Evolutionary conservation across 2,329 filamentous ascomycete species (phyloP).

Genomic region (Ustulina deusta): DNA sequence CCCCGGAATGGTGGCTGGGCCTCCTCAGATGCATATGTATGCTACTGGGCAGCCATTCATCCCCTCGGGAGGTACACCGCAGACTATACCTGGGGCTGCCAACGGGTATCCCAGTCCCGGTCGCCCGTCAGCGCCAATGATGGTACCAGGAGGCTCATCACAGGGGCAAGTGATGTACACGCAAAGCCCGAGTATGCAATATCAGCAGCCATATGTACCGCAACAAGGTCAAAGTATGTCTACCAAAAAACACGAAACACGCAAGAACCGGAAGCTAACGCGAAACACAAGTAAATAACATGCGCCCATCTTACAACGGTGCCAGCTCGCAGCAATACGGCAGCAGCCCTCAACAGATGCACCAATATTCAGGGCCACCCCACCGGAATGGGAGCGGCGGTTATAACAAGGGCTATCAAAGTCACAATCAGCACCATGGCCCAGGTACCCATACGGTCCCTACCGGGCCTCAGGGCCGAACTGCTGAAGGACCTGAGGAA

Average conservation of each 20-base stretch:
- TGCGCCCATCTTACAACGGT: conserved; percentile 68
- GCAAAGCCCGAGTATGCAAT: conserved; percentile 80
- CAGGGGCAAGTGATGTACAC: conserved; percentile 84
- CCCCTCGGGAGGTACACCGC: conserved; percentile 66
- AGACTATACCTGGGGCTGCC: conserved; percentile 68
- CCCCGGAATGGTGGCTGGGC: conserved; percentile 75
- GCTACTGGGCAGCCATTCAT: conserved; percentile 76
- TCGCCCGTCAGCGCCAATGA: conserved; percentile 83
- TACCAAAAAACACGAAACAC: conserved; percentile 38
- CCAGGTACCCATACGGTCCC: conserved; percentile 53
- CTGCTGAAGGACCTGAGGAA: conserved; percentile 59
- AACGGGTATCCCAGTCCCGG: conserved; percentile 92
- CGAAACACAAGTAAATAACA: conserved; percentile 66
- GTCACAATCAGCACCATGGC: conserved; percentile 58
- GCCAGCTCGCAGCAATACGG: conserved; percentile 72
- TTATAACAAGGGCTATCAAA: conserved; percentile 63
- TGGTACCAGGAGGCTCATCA: conserved; percentile 94
- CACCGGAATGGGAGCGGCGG: conserved; percentile 69
- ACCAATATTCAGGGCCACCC: conserved; percentile 70
- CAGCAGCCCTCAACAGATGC: conserved; percentile 73
- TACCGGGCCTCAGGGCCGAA: conserved; percentile 52
- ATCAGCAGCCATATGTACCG: conserved; percentile 78
- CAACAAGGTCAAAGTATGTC: conserved; percentile 82
- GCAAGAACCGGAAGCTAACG: conserved; percentile 52
- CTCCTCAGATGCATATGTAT: conserved; percentile 85